Evolutionary conservation across 495 filamentous ascomycete species (phyloP).

Genomic region (Stereocaulon alpinum): DNA sequence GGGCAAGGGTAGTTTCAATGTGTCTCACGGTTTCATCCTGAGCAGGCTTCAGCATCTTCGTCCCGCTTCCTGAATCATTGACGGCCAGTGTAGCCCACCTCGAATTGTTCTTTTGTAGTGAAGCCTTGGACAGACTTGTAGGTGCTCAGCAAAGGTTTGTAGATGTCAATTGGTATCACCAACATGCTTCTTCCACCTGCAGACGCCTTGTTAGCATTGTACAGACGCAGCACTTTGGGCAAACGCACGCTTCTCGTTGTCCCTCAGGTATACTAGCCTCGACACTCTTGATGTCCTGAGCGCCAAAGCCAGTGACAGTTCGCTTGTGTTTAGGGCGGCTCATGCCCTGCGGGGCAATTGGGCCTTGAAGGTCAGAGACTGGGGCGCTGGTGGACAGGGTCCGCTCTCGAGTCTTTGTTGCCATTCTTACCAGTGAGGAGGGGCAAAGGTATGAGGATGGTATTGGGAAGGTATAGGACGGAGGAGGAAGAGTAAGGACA

Average conservation of each 20-base stretch:
- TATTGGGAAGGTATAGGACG: neutral
- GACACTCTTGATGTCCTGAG: slow-evolving; percentile 82
- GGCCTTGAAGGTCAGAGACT: slow-evolving; percentile 70
- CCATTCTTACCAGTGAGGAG: slow-evolving; percentile 20
- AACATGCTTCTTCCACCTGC: slow-evolving; percentile 72
- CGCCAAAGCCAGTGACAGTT: slow-evolving; percentile 83
- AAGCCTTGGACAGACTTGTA: slow-evolving; percentile 56
- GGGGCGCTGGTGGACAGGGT: slow-evolving; percentile 71
- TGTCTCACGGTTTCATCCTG: slow-evolving; percentile 80
- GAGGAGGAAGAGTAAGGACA: slow-evolving; percentile 1
- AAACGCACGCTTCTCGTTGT: slow-evolving; percentile 64
- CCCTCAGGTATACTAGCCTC: slow-evolving; percentile 85
- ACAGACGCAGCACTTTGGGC: neutral
- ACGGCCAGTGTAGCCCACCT: slow-evolving; percentile 32
- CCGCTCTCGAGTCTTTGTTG: slow-evolving; percentile 44
- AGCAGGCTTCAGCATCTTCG: slow-evolving; percentile 6
- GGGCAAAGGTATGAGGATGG: slow-evolving; percentile 11
- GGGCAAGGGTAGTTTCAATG: slow-evolving; percentile 91
- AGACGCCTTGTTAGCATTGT: slow-evolving; percentile 8
- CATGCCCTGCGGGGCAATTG: slow-evolving; percentile 56
- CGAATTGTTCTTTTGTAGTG: slow-evolving; percentile 62
- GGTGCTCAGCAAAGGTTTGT: slow-evolving; percentile 12
- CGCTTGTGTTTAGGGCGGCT: slow-evolving; percentile 87
- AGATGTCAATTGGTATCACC: slow-evolving; percentile 17
- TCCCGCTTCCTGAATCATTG: neutral